phyloP scores from a whole-genome alignment of 2,329 filamentous ascomycete genomes.

The Phyllosticta paracitricarpa region DNA sequence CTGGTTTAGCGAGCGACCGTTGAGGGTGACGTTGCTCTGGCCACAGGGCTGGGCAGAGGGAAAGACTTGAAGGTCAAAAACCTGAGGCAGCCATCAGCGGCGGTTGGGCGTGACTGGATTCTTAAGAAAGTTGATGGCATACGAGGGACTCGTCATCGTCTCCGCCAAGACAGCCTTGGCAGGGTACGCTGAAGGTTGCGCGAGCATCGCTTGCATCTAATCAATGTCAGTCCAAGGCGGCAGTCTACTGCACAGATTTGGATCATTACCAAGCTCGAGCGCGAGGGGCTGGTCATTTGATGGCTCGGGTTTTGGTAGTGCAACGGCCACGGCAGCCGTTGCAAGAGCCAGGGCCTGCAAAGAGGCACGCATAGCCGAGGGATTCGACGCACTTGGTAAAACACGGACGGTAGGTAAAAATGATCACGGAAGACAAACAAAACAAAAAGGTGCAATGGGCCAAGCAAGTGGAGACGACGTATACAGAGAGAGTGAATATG shows the following conservation, averaged over 20 bases:
- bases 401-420: background rate
- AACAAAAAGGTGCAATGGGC: background rate
- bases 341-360: conserved; percentile 5
- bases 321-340: conserved; percentile 21
- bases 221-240: background rate
- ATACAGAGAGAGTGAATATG: too few relatives aligned
- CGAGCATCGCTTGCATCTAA: conserved; percentile 15
- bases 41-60: conserved; percentile 28
- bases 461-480: background rate
- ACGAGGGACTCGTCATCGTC: conserved; percentile 32
- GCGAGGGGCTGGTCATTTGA: conserved; percentile 5
- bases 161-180: conserved; percentile 32
- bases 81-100: conserved; percentile 25
- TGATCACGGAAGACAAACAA: background rate
- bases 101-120: conserved; percentile 21
- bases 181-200: conserved; percentile 34
- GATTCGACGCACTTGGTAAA: background rate
- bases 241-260: conserved; percentile 9
- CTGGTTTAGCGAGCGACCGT: conserved; percentile 28
- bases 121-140: conserved; percentile 18
- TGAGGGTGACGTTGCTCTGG: conserved; percentile 33
- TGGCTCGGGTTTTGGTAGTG: conserved; percentile 17
- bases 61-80: conserved; percentile 32
- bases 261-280: conserved; percentile 9
- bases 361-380: conserved; percentile 7